These are phyloP conservation scores for Leccinum obscurum DNA, from an alignment of 768 basidiomycete species.

Conservation along the genomic window DNA sequence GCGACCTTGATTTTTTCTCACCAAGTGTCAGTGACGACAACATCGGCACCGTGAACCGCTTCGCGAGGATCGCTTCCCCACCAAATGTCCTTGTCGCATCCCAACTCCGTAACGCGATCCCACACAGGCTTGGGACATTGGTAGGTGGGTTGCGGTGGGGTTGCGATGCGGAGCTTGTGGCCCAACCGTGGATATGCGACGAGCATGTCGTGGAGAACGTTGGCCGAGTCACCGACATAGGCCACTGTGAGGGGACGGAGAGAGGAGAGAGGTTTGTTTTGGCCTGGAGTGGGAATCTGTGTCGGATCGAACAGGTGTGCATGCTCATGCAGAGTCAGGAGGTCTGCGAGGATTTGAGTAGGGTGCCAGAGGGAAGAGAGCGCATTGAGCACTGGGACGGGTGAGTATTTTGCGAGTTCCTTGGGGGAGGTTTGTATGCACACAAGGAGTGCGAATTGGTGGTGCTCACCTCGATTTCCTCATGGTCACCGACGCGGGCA, in stretches of 20 bases:
- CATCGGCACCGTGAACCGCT: conserved; percentile 86
- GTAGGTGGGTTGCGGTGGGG: conserved; percentile 62
- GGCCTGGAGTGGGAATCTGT: conserved; percentile 12
- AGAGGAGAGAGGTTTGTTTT: conserved; percentile 40
- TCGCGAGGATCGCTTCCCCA: conserved; percentile 81
- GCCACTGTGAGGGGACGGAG: conserved; percentile 85
- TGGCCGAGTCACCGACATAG: conserved; percentile 93
- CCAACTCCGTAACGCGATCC: conserved; percentile 75
- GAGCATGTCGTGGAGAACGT: conserved; percentile 96
- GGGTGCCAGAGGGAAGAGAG: conserved; percentile 97
- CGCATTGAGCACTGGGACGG: conserved; percentile 94
- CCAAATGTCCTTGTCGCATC: conserved; percentile 68
- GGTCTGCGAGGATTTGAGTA: conserved; percentile 91
- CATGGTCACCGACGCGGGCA: conserved; percentile 91
- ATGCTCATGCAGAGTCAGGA: conserved; percentile 85
- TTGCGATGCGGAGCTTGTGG: conserved; percentile 81
- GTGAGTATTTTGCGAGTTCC: conserved; percentile 89
- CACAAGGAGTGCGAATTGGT: background rate
- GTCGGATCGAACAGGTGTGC: conserved; percentile 50
- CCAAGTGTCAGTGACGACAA: conserved; percentile 99
- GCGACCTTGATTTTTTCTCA: conserved; percentile 31
- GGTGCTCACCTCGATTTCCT: conserved; percentile 80
- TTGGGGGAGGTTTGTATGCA: conserved; percentile 31
- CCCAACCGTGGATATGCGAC: conserved; percentile 93
- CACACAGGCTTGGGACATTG: conserved; percentile 73